phyloP scores from a whole-genome alignment of 2,329 filamentous ascomycete species.

The Neodidymelliopsis sp. region DNA sequence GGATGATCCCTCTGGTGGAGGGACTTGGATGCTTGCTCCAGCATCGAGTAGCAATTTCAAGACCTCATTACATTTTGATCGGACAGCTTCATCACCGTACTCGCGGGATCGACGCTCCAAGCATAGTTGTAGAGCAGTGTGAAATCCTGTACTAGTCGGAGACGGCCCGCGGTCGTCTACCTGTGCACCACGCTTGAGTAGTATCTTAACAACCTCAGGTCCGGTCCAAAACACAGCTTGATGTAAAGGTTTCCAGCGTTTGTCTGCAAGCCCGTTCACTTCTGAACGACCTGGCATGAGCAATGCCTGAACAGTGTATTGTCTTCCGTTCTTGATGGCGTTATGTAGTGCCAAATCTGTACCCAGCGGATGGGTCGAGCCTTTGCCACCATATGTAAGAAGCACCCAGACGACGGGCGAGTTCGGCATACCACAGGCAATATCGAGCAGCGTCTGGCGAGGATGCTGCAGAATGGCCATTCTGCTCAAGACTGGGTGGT shows the following conservation, averaged over 20 bases:
- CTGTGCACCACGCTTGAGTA: conserved; percentile 39
- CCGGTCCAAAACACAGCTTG: conserved; percentile 45
- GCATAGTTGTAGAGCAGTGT: conserved; percentile 39
- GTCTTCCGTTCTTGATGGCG: conserved; percentile 45
- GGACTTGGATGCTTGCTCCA: conserved; percentile 36
- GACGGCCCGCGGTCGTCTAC: conserved; percentile 31
- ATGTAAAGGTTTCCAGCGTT: conserved; percentile 39
- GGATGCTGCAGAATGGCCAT: conserved; percentile 43
- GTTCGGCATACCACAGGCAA: conserved; percentile 42
- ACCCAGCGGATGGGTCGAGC: conserved; percentile 41
- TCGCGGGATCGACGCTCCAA: conserved; percentile 31
- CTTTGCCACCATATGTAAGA: conserved; percentile 36
- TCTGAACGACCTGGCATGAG: conserved; percentile 31
- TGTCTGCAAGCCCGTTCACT: conserved; percentile 37
- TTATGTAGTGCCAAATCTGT: conserved; percentile 46
- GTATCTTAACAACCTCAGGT: conserved; percentile 38
- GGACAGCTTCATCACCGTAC: conserved; percentile 22
- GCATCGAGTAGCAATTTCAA: conserved; percentile 41
- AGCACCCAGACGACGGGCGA: conserved; percentile 38
- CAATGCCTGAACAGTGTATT: conserved; percentile 39
- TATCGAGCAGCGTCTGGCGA: conserved; percentile 42
- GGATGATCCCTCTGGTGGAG: conserved; percentile 20
- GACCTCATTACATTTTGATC: conserved; percentile 33
- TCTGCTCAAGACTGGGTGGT: conserved; percentile 33
- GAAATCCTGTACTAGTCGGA: conserved; percentile 8